Conservation (phyloP, 1,284 basidiomycete species). For the Ustilago lituana region DNA sequence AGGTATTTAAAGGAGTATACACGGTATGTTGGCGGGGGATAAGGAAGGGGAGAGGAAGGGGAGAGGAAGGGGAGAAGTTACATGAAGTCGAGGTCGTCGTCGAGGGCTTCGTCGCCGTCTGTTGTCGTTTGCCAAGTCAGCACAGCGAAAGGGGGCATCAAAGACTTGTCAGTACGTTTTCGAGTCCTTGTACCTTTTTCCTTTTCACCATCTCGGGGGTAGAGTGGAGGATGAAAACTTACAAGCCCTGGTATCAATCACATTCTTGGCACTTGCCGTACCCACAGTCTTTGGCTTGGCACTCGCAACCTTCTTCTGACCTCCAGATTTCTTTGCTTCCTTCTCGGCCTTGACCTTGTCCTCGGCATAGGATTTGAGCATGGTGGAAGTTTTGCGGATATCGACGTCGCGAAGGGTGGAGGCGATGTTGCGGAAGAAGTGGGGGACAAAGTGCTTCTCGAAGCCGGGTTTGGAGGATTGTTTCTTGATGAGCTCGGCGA, state of each 20-base stretch:
- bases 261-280: constrained; percentile 61
- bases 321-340: constrained; percentile 60
- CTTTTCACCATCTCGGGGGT: too few species aligned
- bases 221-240: constrained; percentile 18
- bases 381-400: constrained; percentile 55
- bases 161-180: too few species aligned
- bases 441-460: constrained; percentile 63
- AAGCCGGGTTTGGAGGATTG: constrained; percentile 56
- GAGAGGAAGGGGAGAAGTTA: constrained; percentile 14
- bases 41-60: too few species aligned
- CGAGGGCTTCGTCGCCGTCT: constrained; percentile 64
- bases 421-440: constrained; percentile 42
- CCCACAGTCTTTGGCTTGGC: constrained; percentile 62
- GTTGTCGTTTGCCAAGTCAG: too few species aligned
- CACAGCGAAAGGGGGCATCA: too few species aligned
- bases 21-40: too few species aligned
- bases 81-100: constrained; percentile 67
- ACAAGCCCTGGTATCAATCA: constrained; percentile 60
- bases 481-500: constrained; percentile 51
- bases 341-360: constrained; percentile 62
- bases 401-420: constrained; percentile 60
- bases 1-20: too few species aligned
- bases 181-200: too few species aligned
- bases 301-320: constrained; percentile 32
- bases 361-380: constrained; percentile 61